phyloP scores from a whole-genome alignment of 148 eudicot species.

The Pouteria glomerata region DNA sequence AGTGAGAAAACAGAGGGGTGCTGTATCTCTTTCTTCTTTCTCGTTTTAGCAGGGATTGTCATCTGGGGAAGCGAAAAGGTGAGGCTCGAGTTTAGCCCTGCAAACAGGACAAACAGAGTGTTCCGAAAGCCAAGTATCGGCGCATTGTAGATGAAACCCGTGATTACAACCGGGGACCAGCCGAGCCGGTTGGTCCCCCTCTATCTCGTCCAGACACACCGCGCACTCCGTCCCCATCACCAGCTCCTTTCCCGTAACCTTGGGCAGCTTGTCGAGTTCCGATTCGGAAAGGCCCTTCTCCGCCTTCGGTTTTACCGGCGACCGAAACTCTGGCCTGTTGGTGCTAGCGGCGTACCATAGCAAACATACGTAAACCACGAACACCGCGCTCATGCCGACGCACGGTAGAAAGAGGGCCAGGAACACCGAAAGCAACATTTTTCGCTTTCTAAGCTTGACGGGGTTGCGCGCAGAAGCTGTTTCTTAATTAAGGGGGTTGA shows the following conservation, averaged over 20 bases:
- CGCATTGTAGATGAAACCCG: slow-evolving; percentile 84
- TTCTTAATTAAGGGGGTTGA: not conserved
- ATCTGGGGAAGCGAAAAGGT: slow-evolving; percentile 30
- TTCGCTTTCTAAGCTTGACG: not conserved
- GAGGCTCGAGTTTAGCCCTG: slow-evolving; percentile 52
- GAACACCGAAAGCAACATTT: slow-evolving; percentile 54
- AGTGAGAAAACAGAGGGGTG: no score
- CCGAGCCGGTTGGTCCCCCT: slow-evolving; percentile 61
- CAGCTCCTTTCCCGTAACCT: slow-evolving; percentile 56
- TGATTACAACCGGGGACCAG: slow-evolving; percentile 93
- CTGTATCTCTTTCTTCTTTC: not conserved
- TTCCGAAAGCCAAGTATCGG: slow-evolving; percentile 75
- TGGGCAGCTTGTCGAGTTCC: slow-evolving; percentile 71
- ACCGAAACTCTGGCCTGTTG: not conserved
- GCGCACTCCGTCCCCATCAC: slow-evolving; percentile 75
- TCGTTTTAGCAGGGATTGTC: slow-evolving; percentile 47
- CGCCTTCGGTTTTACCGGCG: slow-evolving; percentile 32
- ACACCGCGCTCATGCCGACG: slow-evolving; percentile 67
- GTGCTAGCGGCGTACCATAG: slow-evolving; percentile 45
- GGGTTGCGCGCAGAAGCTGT: no score
- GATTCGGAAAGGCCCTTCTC: slow-evolving; percentile 53
- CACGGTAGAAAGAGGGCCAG: slow-evolving; percentile 79
- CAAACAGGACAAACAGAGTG: slow-evolving; percentile 84
- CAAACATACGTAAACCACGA: slow-evolving; percentile 67
- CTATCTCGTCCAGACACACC: slow-evolving; percentile 80